Evolutionary conservation across 1,139 yeast species (phyloP).

Genomic region (Pichia sp.): DNA sequence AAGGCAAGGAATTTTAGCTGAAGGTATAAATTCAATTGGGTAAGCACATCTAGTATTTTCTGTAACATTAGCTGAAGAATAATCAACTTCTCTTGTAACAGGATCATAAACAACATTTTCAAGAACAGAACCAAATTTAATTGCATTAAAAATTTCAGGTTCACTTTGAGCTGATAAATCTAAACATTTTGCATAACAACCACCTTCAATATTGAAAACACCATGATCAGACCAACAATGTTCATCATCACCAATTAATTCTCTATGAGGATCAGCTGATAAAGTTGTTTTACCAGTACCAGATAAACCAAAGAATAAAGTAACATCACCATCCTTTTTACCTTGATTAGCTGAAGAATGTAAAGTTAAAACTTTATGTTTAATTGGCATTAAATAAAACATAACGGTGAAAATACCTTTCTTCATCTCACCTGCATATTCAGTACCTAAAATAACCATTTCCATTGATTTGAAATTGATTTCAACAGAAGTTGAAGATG

Average conservation of each 20-base stretch:
- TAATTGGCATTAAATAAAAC: slow-evolving; percentile 98
- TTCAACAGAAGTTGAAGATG: slow-evolving; percentile 92
- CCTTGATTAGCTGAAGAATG: slow-evolving; percentile 97
- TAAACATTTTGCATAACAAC: slow-evolving; percentile 97
- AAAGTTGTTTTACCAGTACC: slow-evolving; percentile 98
- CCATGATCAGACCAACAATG: slow-evolving; percentile 99
- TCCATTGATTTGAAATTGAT: slow-evolving; percentile 97
- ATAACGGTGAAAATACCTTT: slow-evolving; percentile 98
- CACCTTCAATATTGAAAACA: slow-evolving; percentile 99
- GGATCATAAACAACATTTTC: slow-evolving; percentile 92
- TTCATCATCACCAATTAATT: slow-evolving; percentile 96
- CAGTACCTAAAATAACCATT: slow-evolving; percentile 97
- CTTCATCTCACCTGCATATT: slow-evolving; percentile 99
- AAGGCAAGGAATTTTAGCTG: slow-evolving; percentile 91
- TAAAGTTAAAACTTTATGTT: slow-evolving; percentile 82
- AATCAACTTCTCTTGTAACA: slow-evolving; percentile 74
- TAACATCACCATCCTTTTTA: slow-evolving; percentile 58
- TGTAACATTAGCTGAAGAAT: slow-evolving; percentile 72
- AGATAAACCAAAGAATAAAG: slow-evolving; percentile 91
- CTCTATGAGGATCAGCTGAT: slow-evolving; percentile 92
- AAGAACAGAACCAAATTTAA: slow-evolving; percentile 86
- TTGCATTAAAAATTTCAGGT: slow-evolving; percentile 95
- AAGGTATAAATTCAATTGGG: slow-evolving; percentile 95
- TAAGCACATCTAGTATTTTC: slow-evolving; percentile 98
- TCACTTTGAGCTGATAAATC: slow-evolving; percentile 88